Conservation (phyloP, 177 flowering plant genomes). For the Telopea speciosissima region DNA sequence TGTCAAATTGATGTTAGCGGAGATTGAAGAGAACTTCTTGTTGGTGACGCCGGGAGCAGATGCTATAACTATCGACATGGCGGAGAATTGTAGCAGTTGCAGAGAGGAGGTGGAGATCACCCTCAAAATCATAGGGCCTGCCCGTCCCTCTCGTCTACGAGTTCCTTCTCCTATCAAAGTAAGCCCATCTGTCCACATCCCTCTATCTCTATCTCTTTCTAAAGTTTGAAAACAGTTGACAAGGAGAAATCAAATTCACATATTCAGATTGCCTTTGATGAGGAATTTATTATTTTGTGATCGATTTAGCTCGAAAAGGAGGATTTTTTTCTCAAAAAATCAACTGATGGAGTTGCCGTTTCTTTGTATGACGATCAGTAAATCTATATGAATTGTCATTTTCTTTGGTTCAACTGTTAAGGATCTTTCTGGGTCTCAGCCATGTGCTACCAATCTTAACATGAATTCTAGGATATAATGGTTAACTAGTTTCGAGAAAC, state of each 20-base stretch:
- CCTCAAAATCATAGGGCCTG: slow-evolving; percentile 70
- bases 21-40: neutral
- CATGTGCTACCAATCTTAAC: no score
- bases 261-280: neutral
- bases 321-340: no score
- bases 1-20: no score
- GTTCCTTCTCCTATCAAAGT: slow-evolving; percentile 70
- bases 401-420: no score
- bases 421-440: no score
- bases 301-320: no score
- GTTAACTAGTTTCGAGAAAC: no score
- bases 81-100: neutral
- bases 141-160: slow-evolving; percentile 58
- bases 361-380: no score
- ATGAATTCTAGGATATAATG: no score
- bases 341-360: no score
- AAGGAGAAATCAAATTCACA: neutral
- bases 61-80: neutral
- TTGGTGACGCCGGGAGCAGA: neutral
- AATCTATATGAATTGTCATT: no score
- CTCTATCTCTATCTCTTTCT: neutral
- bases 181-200: slow-evolving; percentile 4
- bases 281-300: neutral
- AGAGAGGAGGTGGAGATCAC: slow-evolving; percentile 43
- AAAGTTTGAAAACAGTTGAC: neutral